Base-by-base conservation (phyloP, 345 rosid species). In the Acer negundo region DNA sequence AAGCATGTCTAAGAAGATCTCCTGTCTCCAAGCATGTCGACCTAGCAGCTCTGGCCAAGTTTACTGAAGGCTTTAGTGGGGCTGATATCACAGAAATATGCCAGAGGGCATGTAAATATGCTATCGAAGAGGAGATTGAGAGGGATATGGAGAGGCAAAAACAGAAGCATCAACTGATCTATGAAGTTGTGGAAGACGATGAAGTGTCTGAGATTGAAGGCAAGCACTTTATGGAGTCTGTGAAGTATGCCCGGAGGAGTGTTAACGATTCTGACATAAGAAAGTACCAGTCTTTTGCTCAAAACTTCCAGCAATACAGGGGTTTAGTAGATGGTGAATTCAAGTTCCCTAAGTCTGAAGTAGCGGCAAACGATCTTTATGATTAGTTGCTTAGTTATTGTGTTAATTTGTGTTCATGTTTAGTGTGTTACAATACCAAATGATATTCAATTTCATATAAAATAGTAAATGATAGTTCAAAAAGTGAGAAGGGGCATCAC, bases 271-370 rank as follows among this genome's bases (percentile, higher is more conserved):
- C 73, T 13, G 77, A 73, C 42, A 67, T 79, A 10, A 20, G 40
- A 49, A 79, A 79, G 64, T 73, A 67, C 68, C 77, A 31, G 62
- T 49, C 73, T n/a, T 79, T 79, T 67, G 73, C 81, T 59, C 69
- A 68, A 20, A 79, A 77, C 42, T 58, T 79, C 62, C 71, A 77
- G 63, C 80, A 77, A 23, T 77, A 75, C 31, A 28, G 31, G 2
- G 31, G 31, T 28, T 28, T 28, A 28, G 1, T 28, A 28, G 1
- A 47, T 49, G 9, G 66, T n/a, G 75, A 77, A 17, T 77, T 77
- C 56, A 47, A 69, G 76, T 66, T 56, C 9, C 8, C 71, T 35
- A 35, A 42, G 40, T 46, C 38, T 20, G 20, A 20, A 69, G 22
- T 15, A 0, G 22, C 13, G 51, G 40, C 59, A 38, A 47, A 15